Evolutionary conservation across 164 flowering plant genomes (phyloP), one percentile per base, ranked within the genome.

Genomic region (Magnolia officinalis): DNA sequence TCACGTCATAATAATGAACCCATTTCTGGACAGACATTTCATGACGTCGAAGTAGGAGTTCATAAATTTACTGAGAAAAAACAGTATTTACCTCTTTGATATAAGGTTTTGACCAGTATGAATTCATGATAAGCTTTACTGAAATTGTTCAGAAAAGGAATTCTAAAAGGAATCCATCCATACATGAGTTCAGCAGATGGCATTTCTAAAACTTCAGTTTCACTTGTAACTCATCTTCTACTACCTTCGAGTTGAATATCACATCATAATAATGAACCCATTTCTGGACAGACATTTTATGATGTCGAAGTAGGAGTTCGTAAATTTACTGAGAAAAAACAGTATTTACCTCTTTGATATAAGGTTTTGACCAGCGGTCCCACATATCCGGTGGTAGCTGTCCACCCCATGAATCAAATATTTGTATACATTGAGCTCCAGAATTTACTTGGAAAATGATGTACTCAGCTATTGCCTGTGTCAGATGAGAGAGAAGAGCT

Each of bases 361-460:
- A 91, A 70, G 99, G 99, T 81, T 89, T 92, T 71, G 99, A 96
- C 99, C 99, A 96, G 23, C 20, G 75, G 75, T 93, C 99, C 99
- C 99, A 95, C 98, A 93, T 90, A 79, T 88, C 76, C n/a, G 99
- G 98, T 69, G 98, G 90, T 18, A 93, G 82, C 81, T 93, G 98
- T 26, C 99, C 98, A 78, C 97, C 97, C 99, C 99, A 96, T 50
- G 99, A 96, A 82, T 96, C 99, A 87, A 96, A 96, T 70, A 96
- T 96, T 81, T 93, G 99, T 71, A 92, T 86, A 80, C 99, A 96
- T 68, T 96, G 96, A 77, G 98, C 99, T 61, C 99, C 99, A 76
- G 97, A 84, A 45, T 91, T 82, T 71, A 96, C 93, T 91, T 96
- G 99, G 80, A 78, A 96, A 74, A 96, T 79, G 20, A 90, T 80